phyloP scores from a whole-genome alignment of 257 asterid genomes.

The Nicotiana obtusifolia region DNA sequence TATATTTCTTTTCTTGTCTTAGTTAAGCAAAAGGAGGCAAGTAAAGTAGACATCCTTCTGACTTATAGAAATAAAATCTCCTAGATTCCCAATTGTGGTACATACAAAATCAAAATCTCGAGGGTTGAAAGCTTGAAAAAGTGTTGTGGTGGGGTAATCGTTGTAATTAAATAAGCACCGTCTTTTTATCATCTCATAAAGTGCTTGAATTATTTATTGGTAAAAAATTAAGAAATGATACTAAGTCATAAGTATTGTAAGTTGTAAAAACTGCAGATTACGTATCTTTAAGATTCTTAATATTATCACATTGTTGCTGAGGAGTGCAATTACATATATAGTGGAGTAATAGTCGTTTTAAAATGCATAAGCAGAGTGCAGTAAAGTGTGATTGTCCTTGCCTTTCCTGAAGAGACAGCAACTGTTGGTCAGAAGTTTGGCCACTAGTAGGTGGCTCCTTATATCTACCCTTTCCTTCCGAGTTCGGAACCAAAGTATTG shows the following conservation, averaged over 20 bases:
- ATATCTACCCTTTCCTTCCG: background rate
- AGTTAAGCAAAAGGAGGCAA: too few relatives aligned
- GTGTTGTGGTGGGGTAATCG: background rate
- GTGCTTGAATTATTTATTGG: background rate
- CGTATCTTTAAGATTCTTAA: background rate
- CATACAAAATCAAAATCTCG: too few relatives aligned
- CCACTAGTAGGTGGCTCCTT: background rate
- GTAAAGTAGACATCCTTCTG: too few relatives aligned
- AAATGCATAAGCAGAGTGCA: background rate
- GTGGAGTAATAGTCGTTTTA: background rate
- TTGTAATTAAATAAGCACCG: background rate
- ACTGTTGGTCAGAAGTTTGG: background rate
- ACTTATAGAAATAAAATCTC: background rate
- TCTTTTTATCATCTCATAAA: background rate
- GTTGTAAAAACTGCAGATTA: background rate
- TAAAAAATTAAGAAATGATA: background rate
- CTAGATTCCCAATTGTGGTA: background rate
- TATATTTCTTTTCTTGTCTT: too few relatives aligned
- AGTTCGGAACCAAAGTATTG: too few relatives aligned
- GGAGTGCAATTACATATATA: background rate
- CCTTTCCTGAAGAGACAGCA: constrained; percentile 4
- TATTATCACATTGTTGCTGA: background rate
- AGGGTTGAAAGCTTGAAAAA: background rate
- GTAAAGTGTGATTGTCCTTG: background rate
- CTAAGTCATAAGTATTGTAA: background rate